These are phyloP conservation scores for Astrothelium macrocarpum DNA, from an alignment of 495 filamentous ascomycete species.

Conservation along the genomic window DNA sequence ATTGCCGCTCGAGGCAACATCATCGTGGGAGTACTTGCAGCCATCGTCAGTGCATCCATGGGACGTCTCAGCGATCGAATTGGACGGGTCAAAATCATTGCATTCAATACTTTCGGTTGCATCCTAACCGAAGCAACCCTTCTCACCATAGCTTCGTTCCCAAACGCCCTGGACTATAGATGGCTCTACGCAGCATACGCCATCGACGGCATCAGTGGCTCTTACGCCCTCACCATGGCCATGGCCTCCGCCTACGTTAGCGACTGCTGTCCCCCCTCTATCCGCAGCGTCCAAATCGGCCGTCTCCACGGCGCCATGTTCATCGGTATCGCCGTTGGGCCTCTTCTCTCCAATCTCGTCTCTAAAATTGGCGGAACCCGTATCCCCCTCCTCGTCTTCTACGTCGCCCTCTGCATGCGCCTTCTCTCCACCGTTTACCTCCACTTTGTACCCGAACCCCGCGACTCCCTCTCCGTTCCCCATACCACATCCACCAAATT, in stretches of 20 bases:
- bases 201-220: constrained; percentile 9
- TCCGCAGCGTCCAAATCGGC: constrained; percentile 8
- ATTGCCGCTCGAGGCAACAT: constrained; percentile 6
- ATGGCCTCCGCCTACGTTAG: constrained; percentile 9
- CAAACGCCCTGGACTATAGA: background rate
- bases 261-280: background rate
- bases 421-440: background rate
- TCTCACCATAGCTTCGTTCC: constrained; percentile 3
- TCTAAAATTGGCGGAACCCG: background rate
- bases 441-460: background rate
- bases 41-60: background rate
- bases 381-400: constrained; percentile 3
- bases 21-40: constrained; percentile 8
- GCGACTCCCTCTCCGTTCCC: background rate
- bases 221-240: constrained; percentile 11
- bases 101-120: background rate
- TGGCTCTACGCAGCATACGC: constrained; percentile 9
- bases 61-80: constrained; percentile 8
- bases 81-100: constrained; percentile 8
- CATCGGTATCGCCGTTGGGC: constrained; percentile 11
- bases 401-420: background rate
- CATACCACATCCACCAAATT: background rate
- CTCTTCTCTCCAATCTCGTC: background rate
- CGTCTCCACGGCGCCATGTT: constrained; percentile 11
- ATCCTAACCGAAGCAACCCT: constrained; percentile 6